Evolutionary conservation across 345 rosid genomes (phyloP), one percentile per base, ranked within the genome.

Genomic region (Raphanus sativus): DNA sequence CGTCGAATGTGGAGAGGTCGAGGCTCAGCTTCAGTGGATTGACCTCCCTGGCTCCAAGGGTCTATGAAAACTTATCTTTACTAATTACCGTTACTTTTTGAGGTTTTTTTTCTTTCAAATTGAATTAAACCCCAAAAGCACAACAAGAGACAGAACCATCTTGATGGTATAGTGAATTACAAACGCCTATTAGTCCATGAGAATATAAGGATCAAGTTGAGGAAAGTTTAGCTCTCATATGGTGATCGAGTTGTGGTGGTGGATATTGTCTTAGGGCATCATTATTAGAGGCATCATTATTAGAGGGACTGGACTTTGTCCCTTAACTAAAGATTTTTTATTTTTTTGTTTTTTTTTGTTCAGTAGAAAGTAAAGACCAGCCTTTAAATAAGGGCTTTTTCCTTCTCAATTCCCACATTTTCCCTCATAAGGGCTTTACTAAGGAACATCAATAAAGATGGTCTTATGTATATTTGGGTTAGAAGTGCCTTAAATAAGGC

Each of bases 1-100:
- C 7, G 98, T 92, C 2, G 99, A 95, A 81, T 89, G 97, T 2
- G 97, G 99, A 8, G 92, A 95, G 75, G 88, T 91, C 24, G 96
- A 95, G 69, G 83, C 90, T 77, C 91, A 87, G 78, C 89, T 92
- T 34, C 89, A 89, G 21, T 95, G 99, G 98, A 89, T 91, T 26
- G 86, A 89, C 36, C 86, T 94, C 62, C 97, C 97, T 2, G 96
- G 97, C 63, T 78, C 84, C 71, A 86, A 74, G 81, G 89, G 88
- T 32, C 79, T 86, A 69, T 85, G 78, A 81, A 81, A 7, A 48
- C 56, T 11, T 34, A 21, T 2, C 38, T 61, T 61, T 16, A 26
- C 40, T 2, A 8, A 13, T 26, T 16, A 8, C 55, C 48, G 4
- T 45, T 59, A 10, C 8, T 40, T 40, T 29, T 77, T 40, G 45